A percentile compares a stretch with the other conserved stretches of the same genome.
Evolutionary conservation across 2,329 filamentous ascomycete species (phyloP).

Genomic region (Fusarium oxysporum): DNA sequence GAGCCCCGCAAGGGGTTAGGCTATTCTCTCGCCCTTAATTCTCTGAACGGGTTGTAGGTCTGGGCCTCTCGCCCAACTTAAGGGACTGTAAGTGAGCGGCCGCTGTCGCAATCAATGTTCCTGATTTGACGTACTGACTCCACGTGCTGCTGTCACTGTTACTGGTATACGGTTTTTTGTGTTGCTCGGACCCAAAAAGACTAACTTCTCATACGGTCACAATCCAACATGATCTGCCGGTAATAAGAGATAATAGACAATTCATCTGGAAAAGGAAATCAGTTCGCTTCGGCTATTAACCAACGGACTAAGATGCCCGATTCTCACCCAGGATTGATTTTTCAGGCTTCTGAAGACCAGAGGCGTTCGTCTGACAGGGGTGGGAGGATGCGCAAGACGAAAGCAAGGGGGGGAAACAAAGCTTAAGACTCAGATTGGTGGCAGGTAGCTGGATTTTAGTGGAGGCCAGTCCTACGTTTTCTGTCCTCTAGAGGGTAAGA

Average conservation of each 20-base stretch:
- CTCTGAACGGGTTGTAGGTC: slow-evolving; percentile 5
- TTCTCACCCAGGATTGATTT: neutral
- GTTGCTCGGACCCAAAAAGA: neutral
- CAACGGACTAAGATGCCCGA: neutral
- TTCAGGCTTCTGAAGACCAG: neutral
- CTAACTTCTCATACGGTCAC: neutral
- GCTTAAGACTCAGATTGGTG: neutral
- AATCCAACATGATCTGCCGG: neutral
- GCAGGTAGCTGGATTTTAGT: neutral
- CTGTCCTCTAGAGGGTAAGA: slow-evolving; percentile 1
- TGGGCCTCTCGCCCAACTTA: slow-evolving; percentile 19
- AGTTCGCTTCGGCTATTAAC: neutral
- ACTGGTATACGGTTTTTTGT: neutral
- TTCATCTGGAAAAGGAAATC: neutral
- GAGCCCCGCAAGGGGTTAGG: slow-evolving; percentile 20
- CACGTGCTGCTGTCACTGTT: slow-evolving; percentile 2
- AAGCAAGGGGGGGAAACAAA: neutral
- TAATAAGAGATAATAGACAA: neutral
- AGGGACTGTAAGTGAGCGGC: neutral
- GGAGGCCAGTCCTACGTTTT: neutral
- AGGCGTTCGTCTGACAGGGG: slow-evolving; percentile 24
- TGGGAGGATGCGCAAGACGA: slow-evolving; percentile 23
- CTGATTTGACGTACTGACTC: neutral
- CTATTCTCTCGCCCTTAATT: neutral
- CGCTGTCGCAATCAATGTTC: slow-evolving; percentile 1